Percentiles rank a stretch among this genome's conserved stretches.
phyloP scores from a whole-genome alignment of 306 rosid genomes.

The Fragaria ananassa region DNA sequence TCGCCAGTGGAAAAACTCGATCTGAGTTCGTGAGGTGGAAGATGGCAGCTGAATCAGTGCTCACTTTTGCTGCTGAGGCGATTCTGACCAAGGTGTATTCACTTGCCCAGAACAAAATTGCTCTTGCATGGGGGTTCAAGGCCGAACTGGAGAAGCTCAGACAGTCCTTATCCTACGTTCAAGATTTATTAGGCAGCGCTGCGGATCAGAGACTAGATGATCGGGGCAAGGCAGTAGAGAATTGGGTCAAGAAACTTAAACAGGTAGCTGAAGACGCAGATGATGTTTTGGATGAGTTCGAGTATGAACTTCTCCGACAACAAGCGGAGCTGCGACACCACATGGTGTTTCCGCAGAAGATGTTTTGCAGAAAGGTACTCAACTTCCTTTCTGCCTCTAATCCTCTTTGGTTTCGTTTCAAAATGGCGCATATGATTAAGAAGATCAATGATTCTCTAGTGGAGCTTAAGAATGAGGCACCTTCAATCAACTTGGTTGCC shows the following conservation, averaged over 20 bases:
- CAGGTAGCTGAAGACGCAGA: too few species aligned
- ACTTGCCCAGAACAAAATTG: neutral
- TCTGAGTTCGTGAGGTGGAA: too few species aligned
- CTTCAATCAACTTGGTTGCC: too few species aligned
- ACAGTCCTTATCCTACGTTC: neutral
- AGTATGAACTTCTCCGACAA: too few species aligned
- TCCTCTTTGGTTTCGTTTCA: neutral
- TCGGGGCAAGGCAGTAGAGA: neutral
- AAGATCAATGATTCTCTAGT: neutral
- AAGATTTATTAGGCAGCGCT: neutral
- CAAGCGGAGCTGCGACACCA: too few species aligned
- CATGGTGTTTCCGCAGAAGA: too few species aligned
- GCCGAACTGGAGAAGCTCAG: neutral
- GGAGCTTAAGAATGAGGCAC: neutral
- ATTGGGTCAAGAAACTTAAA: too few species aligned
- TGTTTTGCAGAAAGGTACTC: too few species aligned
- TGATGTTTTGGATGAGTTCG: too few species aligned
- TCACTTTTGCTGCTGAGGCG: neutral
- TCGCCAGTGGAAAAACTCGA: too few species aligned
- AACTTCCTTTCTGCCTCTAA: neutral
- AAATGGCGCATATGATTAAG: neutral
- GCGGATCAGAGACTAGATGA: neutral
- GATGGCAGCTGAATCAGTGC: neutral
- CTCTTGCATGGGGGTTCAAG: constrained; percentile 3
- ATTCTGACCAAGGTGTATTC: neutral